Evolutionary conservation across 106 monocot genomes (phyloP).

Genomic region (Cymbidium sinense): DNA sequence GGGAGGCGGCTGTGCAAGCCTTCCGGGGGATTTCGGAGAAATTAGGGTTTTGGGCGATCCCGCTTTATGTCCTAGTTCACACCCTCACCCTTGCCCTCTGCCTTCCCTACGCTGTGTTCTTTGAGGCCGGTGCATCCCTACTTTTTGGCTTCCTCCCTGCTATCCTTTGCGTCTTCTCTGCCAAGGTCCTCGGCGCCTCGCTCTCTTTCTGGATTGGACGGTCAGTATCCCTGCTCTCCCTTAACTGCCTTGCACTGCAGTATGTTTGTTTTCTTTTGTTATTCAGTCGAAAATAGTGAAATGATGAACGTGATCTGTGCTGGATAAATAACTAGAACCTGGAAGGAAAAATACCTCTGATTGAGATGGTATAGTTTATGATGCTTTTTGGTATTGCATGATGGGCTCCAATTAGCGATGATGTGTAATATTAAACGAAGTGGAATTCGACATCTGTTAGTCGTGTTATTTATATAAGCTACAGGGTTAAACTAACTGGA

Average conservation of each 20-base stretch:
- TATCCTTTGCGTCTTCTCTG: constrained; percentile 75
- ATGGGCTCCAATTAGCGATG: neutral
- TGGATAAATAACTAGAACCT: neutral
- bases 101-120: constrained; percentile 84
- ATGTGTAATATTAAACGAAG: neutral
- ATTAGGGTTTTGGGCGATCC: constrained; percentile 81
- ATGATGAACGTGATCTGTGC: neutral
- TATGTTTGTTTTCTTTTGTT: neutral
- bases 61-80: constrained; percentile 71
- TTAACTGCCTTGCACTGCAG: neutral
- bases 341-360: neutral
- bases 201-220: constrained; percentile 94
- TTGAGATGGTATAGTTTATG: neutral
- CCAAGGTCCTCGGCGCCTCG: constrained; percentile 90
- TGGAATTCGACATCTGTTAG: neutral
- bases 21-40: constrained; percentile 27
- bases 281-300: neutral
- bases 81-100: constrained; percentile 87
- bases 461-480: neutral
- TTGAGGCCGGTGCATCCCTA: constrained; percentile 81
- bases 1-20: constrained; percentile 16
- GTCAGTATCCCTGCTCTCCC: constrained; percentile 19
- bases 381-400: neutral
- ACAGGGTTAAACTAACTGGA: neutral
- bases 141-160: constrained; percentile 88